These are phyloP conservation scores for Phytophthora fragariae DNA, from an alignment of 352 stramenopile species.

Conservation along the genomic window DNA sequence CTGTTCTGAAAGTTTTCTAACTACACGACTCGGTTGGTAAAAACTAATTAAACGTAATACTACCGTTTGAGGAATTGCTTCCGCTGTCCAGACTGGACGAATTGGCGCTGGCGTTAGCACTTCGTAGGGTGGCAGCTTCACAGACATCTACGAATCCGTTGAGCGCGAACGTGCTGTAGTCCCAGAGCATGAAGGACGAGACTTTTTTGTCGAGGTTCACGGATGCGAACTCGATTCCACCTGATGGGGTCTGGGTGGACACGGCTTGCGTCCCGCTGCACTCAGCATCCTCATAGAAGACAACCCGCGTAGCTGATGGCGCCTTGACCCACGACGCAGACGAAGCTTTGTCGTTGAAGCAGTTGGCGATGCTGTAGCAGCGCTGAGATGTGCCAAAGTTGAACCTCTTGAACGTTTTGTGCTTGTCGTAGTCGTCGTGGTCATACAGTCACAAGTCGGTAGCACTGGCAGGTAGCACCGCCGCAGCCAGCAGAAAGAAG, in stretches of 20 bases:
- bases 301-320: conserved; percentile 15
- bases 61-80: not conserved
- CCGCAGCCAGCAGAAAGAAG: conserved; percentile 5
- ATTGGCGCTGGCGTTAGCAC: not conserved
- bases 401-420: conserved; percentile 37
- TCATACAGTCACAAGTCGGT: conserved; percentile 34
- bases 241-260: conserved; percentile 8
- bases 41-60: not conserved
- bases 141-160: conserved; percentile 30
- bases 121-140: conserved; percentile 7
- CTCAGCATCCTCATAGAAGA: conserved; percentile 31
- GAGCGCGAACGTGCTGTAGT: conserved; percentile 18
- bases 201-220: conserved; percentile 33
- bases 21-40: not conserved
- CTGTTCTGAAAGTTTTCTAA: not conserved
- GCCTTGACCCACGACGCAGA: conserved; percentile 34
- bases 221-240: conserved; percentile 27
- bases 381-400: conserved; percentile 33
- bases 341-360: conserved; percentile 34
- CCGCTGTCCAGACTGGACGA: not conserved
- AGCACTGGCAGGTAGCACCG: not conserved
- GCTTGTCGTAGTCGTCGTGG: conserved; percentile 34
- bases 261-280: conserved; percentile 25
- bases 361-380: conserved; percentile 35
- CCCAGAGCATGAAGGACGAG: conserved; percentile 45